phyloP scores from a whole-genome alignment of 1,284 basidiomycete species.

The Trichosporon faecale region DNA sequence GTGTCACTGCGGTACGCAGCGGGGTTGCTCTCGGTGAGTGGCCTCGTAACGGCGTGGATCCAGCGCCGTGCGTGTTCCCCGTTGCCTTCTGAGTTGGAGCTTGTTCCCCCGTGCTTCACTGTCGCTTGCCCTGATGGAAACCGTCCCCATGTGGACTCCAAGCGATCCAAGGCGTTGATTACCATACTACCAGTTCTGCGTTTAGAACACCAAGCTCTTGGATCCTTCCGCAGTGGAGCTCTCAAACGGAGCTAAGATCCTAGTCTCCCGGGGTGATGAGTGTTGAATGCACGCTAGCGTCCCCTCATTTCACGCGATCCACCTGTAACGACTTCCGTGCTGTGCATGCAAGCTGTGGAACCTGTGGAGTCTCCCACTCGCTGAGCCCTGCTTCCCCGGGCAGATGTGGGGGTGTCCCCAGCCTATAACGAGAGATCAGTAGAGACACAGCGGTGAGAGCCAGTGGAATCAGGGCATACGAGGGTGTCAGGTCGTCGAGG shows the following conservation, averaged over 20 bases:
- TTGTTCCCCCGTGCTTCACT: background rate
- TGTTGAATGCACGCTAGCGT: constrained; percentile 2
- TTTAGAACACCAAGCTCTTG: background rate
- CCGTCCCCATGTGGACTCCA: background rate
- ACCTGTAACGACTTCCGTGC: constrained; percentile 2
- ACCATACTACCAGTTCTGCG: background rate
- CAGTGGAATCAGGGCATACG: constrained; percentile 3
- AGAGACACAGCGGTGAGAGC: background rate
- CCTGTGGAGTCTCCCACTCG: background rate
- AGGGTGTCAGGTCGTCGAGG: background rate
- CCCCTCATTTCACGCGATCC: background rate
- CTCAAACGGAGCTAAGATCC: background rate
- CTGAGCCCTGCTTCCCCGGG: constrained; percentile 2
- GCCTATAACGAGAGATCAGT: background rate
- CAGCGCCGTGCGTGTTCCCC: background rate
- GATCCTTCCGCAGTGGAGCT: background rate
- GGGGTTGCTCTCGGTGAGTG: background rate
- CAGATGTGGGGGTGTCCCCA: constrained; percentile 1
- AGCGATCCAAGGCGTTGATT: background rate
- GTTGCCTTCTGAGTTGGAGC: background rate
- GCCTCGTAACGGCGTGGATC: background rate
- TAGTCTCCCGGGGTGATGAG: background rate
- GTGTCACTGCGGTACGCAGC: background rate
- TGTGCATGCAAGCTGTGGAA: constrained; percentile 1
- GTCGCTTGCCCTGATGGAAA: background rate